phyloP scores from a whole-genome alignment of 768 basidiomycete genomes.

The Tulasnella sp. region DNA sequence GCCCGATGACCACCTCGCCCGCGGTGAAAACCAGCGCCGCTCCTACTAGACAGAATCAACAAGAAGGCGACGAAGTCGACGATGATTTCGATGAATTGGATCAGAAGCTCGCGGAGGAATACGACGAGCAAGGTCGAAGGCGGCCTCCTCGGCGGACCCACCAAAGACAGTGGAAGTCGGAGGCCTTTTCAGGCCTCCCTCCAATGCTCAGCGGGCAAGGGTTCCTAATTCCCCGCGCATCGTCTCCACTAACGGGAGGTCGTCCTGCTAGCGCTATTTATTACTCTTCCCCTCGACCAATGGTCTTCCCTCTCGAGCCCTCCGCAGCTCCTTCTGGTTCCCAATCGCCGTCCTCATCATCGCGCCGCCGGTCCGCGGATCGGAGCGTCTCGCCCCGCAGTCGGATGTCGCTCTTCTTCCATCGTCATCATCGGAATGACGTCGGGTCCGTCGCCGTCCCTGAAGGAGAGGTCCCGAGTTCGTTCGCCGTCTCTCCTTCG shows the following conservation, averaged over 20 bases:
- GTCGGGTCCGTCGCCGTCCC: neutral
- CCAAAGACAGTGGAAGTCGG: constrained; percentile 6
- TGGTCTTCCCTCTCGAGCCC: neutral
- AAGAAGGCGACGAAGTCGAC: neutral
- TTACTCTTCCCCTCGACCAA: neutral
- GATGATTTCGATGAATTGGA: neutral
- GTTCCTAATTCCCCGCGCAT: neutral
- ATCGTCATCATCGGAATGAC: neutral
- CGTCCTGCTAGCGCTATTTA: neutral
- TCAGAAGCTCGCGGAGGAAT: neutral
- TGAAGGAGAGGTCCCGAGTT: neutral
- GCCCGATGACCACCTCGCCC: neutral
- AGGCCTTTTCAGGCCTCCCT: neutral
- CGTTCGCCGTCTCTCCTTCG: neutral
- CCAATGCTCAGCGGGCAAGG: neutral
- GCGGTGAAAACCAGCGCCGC: neutral
- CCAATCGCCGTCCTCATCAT: neutral
- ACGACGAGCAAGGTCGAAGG: neutral
- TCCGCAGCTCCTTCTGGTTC: neutral
- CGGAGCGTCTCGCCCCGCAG: neutral
- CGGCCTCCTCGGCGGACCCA: constrained; percentile 9
- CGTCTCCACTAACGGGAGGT: neutral
- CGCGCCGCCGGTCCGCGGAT: neutral
- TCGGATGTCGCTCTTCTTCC: neutral
- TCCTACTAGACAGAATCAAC: neutral